Percentiles rank a stretch among this genome's conserved stretches.
Conservation (phyloP, 139 green algal species). For the Monoraphidium neglectum region DNA sequence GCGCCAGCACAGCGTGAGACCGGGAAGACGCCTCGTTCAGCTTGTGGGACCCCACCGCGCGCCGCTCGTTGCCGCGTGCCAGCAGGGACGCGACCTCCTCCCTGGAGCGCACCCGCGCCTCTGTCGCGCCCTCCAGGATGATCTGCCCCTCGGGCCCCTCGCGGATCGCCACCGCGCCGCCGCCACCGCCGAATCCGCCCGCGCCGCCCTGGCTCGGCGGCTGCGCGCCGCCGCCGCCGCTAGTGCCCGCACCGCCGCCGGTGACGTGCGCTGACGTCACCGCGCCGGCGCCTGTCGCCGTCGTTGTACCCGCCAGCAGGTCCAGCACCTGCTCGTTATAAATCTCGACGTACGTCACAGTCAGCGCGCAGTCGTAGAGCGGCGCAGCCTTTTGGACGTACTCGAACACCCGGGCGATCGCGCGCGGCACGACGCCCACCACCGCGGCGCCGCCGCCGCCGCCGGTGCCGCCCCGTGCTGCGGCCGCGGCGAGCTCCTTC, state of each 20-base stretch:
- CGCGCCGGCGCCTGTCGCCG: background rate
- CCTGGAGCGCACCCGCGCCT: constrained; percentile 27
- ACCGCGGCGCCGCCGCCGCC: background rate
- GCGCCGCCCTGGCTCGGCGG: constrained; percentile 5
- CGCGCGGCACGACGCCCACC: constrained; percentile 30
- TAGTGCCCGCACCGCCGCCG: too few relatives aligned
- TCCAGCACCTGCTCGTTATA: constrained; percentile 53
- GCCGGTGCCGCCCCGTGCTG: background rate
- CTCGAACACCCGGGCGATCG: constrained; percentile 24
- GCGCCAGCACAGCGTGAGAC: constrained; percentile 48
- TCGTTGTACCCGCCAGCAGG: constrained; percentile 12
- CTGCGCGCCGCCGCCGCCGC: background rate
- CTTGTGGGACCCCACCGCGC: constrained; percentile 33
- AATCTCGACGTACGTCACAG: constrained; percentile 54
- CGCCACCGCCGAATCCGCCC: background rate
- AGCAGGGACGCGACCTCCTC: constrained; percentile 25
- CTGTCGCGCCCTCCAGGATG: constrained; percentile 45
- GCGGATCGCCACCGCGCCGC: constrained; percentile 28
- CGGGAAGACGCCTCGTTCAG: constrained; percentile 46
- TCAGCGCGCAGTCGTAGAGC: constrained; percentile 37
- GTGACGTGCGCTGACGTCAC: too few relatives aligned
- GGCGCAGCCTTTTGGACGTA: background rate
- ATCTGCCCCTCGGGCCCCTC: constrained; percentile 39
- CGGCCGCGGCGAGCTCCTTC: background rate
- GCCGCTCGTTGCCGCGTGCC: constrained; percentile 26